Percentiles rank a stretch among this genome's conserved stretches.
Conservation (phyloP, 768 basidiomycete species). For the Podaxis sp. region DNA sequence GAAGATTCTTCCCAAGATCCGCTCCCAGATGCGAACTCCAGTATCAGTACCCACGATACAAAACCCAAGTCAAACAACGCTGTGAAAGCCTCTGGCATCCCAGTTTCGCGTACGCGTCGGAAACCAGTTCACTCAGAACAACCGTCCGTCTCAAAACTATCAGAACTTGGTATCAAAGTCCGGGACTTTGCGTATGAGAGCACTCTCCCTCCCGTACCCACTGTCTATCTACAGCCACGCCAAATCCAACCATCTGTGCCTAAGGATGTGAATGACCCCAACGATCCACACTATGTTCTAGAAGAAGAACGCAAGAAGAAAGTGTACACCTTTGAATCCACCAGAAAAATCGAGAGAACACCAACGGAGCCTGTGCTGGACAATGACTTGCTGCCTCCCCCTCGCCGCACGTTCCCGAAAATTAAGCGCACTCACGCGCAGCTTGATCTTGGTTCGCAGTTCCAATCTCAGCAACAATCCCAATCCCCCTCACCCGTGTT, state of each 20-base stretch:
- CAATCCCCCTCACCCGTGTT: not conserved
- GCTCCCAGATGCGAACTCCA: not conserved
- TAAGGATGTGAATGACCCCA: slow-evolving; percentile 18
- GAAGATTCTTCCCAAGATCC: not conserved
- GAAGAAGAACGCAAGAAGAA: slow-evolving; percentile 15
- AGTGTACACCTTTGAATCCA: slow-evolving; percentile 11
- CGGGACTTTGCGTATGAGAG: slow-evolving; percentile 70
- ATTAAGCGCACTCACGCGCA: slow-evolving; percentile 18
- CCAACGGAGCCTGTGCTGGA: slow-evolving; percentile 28
- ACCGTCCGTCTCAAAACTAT: slow-evolving; percentile 19
- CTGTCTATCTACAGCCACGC: slow-evolving; percentile 42
- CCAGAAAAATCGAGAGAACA: slow-evolving; percentile 25
- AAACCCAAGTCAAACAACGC: not conserved
- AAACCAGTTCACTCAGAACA: slow-evolving; percentile 15
- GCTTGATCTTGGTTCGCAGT: slow-evolving; percentile 4
- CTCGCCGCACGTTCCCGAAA: slow-evolving; percentile 22
- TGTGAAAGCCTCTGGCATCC: too few species aligned
- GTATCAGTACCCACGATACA: not conserved
- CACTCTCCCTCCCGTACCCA: slow-evolving; percentile 54
- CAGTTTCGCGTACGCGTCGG: not conserved
- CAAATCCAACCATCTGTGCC: slow-evolving; percentile 42
- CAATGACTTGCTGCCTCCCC: slow-evolving; percentile 14
- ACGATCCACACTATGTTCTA: slow-evolving; percentile 11
- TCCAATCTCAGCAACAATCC: not conserved
- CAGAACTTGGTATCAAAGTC: slow-evolving; percentile 37